phyloP scores from a whole-genome alignment of 2,329 filamentous ascomycete species.

The Aspergillus unguis region DNA sequence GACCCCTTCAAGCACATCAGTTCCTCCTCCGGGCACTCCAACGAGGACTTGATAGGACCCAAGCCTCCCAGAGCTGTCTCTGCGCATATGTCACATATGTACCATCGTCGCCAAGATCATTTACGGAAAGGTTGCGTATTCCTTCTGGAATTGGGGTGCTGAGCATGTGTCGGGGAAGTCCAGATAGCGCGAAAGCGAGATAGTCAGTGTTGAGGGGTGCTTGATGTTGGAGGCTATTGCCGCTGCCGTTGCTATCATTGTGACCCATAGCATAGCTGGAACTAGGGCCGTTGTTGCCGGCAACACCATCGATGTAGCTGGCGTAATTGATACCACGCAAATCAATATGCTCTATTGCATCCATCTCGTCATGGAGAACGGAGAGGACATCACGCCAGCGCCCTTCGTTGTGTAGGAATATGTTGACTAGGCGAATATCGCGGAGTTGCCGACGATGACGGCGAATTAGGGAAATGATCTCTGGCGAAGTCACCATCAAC shows the following conservation, averaged over 20 bases:
- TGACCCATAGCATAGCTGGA: conserved; percentile 1
- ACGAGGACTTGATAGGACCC: conserved; percentile 32
- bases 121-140: conserved; percentile 25
- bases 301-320: conserved; percentile 34
- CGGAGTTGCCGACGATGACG: conserved; percentile 57
- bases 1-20: not conserved
- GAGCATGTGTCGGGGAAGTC: conserved; percentile 10
- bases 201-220: conserved; percentile 17
- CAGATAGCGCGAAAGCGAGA: not conserved
- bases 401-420: conserved; percentile 59
- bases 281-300: conserved; percentile 6
- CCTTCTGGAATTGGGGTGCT: conserved; percentile 21
- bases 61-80: conserved; percentile 37
- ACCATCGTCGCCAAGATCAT: conserved; percentile 39
- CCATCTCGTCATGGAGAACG: conserved; percentile 56
- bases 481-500: conserved; percentile 59
- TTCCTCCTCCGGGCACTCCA: conserved; percentile 9
- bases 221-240: conserved; percentile 5
- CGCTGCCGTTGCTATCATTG: not conserved
- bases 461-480: conserved; percentile 57
- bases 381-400: conserved; percentile 60
- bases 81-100: conserved; percentile 32
- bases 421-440: conserved; percentile 57
- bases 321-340: conserved; percentile 61
- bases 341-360: conserved; percentile 59